Percentiles rank a stretch among this genome's conserved stretches.
Evolutionary conservation across 345 rosid genomes (phyloP).

Genomic region (Citrus trifoliata): DNA sequence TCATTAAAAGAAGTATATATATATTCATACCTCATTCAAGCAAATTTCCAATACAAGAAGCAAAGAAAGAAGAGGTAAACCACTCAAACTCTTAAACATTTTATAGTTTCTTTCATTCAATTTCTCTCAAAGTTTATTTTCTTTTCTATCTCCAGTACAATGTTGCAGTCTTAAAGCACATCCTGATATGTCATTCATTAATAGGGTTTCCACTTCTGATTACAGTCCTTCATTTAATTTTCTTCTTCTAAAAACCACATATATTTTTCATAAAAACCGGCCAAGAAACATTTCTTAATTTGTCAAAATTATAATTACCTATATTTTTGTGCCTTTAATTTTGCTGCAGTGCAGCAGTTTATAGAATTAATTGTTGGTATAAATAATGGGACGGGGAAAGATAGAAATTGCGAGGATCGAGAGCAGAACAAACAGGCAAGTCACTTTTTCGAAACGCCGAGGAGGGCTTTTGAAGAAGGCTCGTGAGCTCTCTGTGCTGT

Average conservation of each 20-base stretch:
- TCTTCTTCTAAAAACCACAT: neutral
- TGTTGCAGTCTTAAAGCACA: neutral
- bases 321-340: neutral
- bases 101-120: neutral
- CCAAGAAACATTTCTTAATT: too few species aligned
- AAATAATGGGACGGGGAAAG: conserved; percentile 31
- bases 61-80: conserved; percentile 8
- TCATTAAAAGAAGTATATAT: neutral
- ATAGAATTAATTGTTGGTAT: neutral
- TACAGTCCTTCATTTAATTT: neutral
- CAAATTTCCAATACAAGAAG: conserved; percentile 12
- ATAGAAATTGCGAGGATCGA: conserved; percentile 27
- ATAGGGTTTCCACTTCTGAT: conserved; percentile 23
- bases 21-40: neutral
- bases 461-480: conserved; percentile 33
- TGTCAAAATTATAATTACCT: too few species aligned
- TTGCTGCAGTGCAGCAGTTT: neutral
- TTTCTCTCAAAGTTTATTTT: neutral
- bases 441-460: conserved; percentile 31
- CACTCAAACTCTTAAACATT: neutral
- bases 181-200: neutral
- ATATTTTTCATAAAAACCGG: neutral
- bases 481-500: conserved; percentile 30
- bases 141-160: neutral
- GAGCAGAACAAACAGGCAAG: conserved; percentile 29